Percentiles rank a stretch among this genome's conserved stretches.
phyloP scores from a whole-genome alignment of 2,329 filamentous ascomycete genomes.

The Chaetomium sp. region DNA sequence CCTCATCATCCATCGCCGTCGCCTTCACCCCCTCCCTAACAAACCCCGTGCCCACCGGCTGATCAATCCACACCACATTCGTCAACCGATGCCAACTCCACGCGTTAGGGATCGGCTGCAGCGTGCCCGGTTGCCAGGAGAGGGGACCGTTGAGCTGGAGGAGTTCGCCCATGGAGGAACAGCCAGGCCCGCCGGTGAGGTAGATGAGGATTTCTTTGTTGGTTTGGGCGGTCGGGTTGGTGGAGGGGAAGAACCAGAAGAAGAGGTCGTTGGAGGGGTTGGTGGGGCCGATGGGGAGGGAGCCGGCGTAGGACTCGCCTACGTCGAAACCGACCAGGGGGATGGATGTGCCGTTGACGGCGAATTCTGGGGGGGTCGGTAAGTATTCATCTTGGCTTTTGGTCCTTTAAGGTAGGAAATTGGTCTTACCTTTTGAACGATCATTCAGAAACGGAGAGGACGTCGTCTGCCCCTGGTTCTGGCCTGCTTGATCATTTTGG shows the following conservation, averaged over 20 bases:
- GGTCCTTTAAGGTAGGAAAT: neutral
- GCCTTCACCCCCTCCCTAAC: constrained; percentile 47
- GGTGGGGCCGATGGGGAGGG: constrained; percentile 46
- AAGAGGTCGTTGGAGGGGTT: constrained; percentile 43
- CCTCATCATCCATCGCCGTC: constrained; percentile 56
- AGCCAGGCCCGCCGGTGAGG: constrained; percentile 49
- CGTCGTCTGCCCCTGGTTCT: neutral
- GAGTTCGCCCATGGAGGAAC: constrained; percentile 56
- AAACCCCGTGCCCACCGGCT: constrained; percentile 59
- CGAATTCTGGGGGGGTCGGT: constrained; percentile 41
- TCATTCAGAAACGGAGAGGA: constrained; percentile 9
- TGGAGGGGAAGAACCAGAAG: constrained; percentile 59
- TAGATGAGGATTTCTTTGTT: constrained; percentile 54
- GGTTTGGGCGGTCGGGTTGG: constrained; percentile 33
- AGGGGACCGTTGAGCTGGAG: constrained; percentile 70
- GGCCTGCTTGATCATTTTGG: no score
- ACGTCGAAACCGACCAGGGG: constrained; percentile 63
- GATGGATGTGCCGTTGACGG: constrained; percentile 54
- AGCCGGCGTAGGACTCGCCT: constrained; percentile 55
- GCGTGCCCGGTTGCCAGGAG: constrained; percentile 60
- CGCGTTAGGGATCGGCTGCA: constrained; percentile 53
- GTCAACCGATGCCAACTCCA: constrained; percentile 67
- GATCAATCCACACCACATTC: constrained; percentile 68
- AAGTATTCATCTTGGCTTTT: neutral
- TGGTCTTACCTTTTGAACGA: constrained; percentile 2